Conservation (phyloP, 73 alveolate species). For the Effrenium voratum region DNA sequence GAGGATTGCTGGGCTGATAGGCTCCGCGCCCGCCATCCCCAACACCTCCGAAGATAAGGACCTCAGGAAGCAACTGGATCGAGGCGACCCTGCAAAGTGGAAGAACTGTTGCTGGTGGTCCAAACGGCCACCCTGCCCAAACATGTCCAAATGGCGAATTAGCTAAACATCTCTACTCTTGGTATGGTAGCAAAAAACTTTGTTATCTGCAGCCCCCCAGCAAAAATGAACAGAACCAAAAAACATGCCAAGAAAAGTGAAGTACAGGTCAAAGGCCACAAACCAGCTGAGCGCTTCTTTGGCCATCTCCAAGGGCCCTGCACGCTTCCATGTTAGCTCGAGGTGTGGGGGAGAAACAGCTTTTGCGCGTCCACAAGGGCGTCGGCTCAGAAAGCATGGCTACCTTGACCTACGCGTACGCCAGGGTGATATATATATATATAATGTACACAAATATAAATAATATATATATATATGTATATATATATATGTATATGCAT, state of each 20-base stretch:
- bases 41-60: constrained; percentile 69
- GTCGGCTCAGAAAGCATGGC: not conserved
- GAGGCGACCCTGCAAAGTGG: no score
- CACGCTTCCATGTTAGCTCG: no score
- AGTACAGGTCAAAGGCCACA: no score
- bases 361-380: no score
- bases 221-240: no score
- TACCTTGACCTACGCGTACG: not conserved
- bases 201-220: no score
- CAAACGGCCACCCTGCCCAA: not conserved
- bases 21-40: constrained; percentile 61
- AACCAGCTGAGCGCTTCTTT: no score
- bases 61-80: no score
- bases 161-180: not conserved
- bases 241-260: no score
- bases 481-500: not conserved
- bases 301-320: no score
- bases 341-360: no score
- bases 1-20: not conserved
- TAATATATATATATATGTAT: not conserved
- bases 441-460: not conserved
- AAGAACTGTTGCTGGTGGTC: not conserved
- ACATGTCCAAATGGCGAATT: not conserved
- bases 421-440: not conserved
- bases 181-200: no score